Evolutionary conservation across 2,329 filamentous ascomycete species (phyloP).

Genomic region (Thermoascus crustaceus): DNA sequence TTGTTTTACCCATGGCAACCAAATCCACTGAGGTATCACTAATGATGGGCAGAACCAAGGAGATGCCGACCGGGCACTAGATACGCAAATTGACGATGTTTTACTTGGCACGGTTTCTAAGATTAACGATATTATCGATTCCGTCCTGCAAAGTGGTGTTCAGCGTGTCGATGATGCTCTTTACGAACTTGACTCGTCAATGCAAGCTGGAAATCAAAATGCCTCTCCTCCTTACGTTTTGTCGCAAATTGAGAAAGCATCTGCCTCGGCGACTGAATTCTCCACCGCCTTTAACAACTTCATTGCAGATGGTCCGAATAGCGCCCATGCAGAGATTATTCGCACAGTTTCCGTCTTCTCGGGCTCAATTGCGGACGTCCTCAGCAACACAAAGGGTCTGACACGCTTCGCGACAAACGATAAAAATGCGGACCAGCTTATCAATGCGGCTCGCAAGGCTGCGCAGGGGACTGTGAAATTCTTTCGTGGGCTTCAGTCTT

Average conservation of each 20-base stretch:
- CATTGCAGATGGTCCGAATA: slow-evolving; percentile 91
- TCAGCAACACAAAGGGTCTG: slow-evolving; percentile 93
- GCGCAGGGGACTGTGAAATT: slow-evolving; percentile 85
- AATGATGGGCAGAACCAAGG: slow-evolving; percentile 50
- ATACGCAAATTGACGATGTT: slow-evolving; percentile 84
- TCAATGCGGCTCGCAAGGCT: slow-evolving; percentile 72
- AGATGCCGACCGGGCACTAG: slow-evolving; percentile 70
- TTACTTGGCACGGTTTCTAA: slow-evolving; percentile 80
- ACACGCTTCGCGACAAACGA: slow-evolving; percentile 90
- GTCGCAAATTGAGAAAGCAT: slow-evolving; percentile 95
- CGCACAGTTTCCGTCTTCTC: slow-evolving; percentile 86
- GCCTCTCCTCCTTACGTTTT: slow-evolving; percentile 90
- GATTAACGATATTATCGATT: slow-evolving; percentile 96
- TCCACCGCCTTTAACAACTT: slow-evolving; percentile 98
- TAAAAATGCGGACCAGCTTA: slow-evolving; percentile 81
- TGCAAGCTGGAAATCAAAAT: slow-evolving; percentile 98
- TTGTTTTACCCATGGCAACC: slow-evolving; percentile 11
- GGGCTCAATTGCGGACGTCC: slow-evolving; percentile 83
- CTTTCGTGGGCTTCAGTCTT: slow-evolving; percentile 89
- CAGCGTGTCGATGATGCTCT: slow-evolving; percentile 91
- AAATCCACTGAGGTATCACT: slow-evolving; percentile 3
- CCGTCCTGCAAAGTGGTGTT: slow-evolving; percentile 85
- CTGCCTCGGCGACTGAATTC: slow-evolving; percentile 90
- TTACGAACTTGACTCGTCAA: slow-evolving; percentile 93
- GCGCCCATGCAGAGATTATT: slow-evolving; percentile 82